Conservation (phyloP, 345 rosid genomes). For the Eucalyptus marginata region DNA sequence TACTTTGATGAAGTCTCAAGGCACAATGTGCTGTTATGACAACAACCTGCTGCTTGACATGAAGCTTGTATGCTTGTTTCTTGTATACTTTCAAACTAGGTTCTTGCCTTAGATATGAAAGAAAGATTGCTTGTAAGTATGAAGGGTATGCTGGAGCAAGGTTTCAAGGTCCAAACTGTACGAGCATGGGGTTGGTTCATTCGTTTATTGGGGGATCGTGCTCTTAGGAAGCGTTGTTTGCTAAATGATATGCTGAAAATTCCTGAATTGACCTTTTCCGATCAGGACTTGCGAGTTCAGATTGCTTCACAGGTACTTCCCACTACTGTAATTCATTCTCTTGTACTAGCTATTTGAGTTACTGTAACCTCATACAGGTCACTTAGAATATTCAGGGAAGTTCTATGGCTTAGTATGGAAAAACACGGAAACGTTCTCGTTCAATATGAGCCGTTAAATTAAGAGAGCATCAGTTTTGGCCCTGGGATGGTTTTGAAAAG, state of each 20-base stretch:
- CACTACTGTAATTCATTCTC: background rate
- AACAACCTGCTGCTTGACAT: background rate
- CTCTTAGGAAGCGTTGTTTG: slow-evolving; percentile 21
- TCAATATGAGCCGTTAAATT: background rate
- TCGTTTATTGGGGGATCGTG: slow-evolving; percentile 25
- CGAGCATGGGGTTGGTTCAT: slow-evolving; percentile 62
- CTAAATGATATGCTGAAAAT: slow-evolving; percentile 44
- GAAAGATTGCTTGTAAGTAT: slow-evolving; percentile 17
- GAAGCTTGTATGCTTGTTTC: background rate
- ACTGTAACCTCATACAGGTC: background rate
- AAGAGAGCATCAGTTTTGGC: background rate
- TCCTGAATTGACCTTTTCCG: slow-evolving; percentile 38
- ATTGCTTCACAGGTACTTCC: slow-evolving; percentile 44
- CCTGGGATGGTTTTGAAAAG: background rate
- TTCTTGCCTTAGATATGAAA: slow-evolving; percentile 17
- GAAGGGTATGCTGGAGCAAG: slow-evolving; percentile 30
- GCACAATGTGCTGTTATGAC: background rate
- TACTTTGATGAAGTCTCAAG: background rate
- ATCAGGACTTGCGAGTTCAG: slow-evolving; percentile 38
- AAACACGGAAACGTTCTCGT: background rate
- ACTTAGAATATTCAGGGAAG: background rate
- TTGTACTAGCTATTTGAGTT: background rate
- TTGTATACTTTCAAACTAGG: background rate
- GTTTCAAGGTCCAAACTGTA: slow-evolving; percentile 33
- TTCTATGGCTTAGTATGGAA: background rate